These are phyloP conservation scores for Leishmania arabica DNA, from an alignment of 208 protist species.

Conservation along the genomic window DNA sequence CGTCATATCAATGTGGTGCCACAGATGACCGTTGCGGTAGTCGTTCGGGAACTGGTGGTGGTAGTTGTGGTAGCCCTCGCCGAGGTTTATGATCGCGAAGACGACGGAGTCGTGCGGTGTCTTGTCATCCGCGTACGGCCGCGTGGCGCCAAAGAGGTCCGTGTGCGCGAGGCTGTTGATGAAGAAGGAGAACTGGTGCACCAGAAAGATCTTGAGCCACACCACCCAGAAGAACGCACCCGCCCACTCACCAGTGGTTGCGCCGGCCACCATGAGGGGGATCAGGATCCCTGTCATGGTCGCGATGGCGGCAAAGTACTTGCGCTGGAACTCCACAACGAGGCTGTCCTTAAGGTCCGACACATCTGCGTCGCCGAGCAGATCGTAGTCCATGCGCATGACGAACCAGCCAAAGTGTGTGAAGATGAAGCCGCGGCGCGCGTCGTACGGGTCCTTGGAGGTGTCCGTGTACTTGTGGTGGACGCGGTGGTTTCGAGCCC, in stretches of 20 bases:
- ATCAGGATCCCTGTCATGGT: conserved; percentile 79
- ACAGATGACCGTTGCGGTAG: conserved; percentile 86
- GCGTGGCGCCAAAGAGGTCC: conserved; percentile 47
- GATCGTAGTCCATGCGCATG: conserved; percentile 85
- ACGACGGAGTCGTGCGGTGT: conserved; percentile 77
- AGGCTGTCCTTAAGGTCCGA: conserved; percentile 74
- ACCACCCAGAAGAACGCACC: conserved; percentile 82
- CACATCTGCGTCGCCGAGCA: conserved; percentile 80
- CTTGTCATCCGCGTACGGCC: conserved; percentile 71
- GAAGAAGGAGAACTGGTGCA: conserved; percentile 90
- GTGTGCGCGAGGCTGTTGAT: conserved; percentile 91
- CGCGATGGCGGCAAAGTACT: conserved; percentile 74
- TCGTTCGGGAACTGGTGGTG: conserved; percentile 92
- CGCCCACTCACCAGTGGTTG: conserved; percentile 74
- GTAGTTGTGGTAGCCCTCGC: conserved; percentile 93
- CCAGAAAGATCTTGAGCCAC: conserved; percentile 59
- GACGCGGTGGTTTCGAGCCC: conserved; percentile 89
- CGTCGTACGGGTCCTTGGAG: conserved; percentile 88
- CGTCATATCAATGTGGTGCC: conserved; percentile 83
- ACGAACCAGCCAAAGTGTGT: conserved; percentile 92
- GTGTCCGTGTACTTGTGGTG: conserved; percentile 91
- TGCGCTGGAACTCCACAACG: conserved; percentile 83
- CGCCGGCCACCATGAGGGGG: conserved; percentile 70
- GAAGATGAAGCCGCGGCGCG: conserved; percentile 84
- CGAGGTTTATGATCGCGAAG: conserved; percentile 73